phyloP scores from a whole-genome alignment of 164 flowering plant species.

The Stephania cephalantha region DNA sequence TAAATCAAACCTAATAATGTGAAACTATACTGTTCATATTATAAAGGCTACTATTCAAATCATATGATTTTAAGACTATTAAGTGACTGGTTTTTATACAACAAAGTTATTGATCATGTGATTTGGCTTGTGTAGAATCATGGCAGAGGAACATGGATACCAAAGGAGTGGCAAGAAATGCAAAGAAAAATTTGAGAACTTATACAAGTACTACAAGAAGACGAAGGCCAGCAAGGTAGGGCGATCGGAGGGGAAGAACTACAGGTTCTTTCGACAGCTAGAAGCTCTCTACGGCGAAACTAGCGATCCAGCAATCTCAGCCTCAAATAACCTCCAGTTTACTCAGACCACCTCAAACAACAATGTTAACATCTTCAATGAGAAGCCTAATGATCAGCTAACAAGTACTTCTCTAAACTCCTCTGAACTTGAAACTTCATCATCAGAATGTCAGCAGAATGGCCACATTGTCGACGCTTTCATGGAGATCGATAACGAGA shows the following conservation, averaged over 20 bases:
- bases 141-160: slow-evolving; percentile 85
- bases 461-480: slow-evolving; percentile 19
- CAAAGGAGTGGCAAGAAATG: slow-evolving; percentile 97
- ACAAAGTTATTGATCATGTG: background rate
- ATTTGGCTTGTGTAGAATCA: slow-evolving; percentile 39
- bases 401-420: slow-evolving; percentile 46
- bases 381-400: slow-evolving; percentile 36
- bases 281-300: slow-evolving; percentile 90
- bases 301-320: slow-evolving; percentile 9
- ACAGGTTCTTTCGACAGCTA: slow-evolving; percentile 87
- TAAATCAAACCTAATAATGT: too few species aligned
- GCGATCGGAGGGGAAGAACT: slow-evolving; percentile 92
- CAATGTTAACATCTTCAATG: slow-evolving; percentile 19
- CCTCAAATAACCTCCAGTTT: slow-evolving; percentile 27
- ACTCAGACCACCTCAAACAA: slow-evolving; percentile 7
- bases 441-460: slow-evolving; percentile 30
- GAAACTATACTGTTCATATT: too few species aligned
- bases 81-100: background rate
- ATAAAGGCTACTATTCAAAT: too few species aligned
- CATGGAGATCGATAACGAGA: slow-evolving; percentile 13
- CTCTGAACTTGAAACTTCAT: slow-evolving; percentile 57
- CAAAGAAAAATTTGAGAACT: slow-evolving; percentile 91
- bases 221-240: slow-evolving; percentile 97
- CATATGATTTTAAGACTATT: too few species aligned
- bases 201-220: slow-evolving; percentile 97